Base-by-base conservation (phyloP, 768 basidiomycete species). In the Boletales sp. region DNA sequence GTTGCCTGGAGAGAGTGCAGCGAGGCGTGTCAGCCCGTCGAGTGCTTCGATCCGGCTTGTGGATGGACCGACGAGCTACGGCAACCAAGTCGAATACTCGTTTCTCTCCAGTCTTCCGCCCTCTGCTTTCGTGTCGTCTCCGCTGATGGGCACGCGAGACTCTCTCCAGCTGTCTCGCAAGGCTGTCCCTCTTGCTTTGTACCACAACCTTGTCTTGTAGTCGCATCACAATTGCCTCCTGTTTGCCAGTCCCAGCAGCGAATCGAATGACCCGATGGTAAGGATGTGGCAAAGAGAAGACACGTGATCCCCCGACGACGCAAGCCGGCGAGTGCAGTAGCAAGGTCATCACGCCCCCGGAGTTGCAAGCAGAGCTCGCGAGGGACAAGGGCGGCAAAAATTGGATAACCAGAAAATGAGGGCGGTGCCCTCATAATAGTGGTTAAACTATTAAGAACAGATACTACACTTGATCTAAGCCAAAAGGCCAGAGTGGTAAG, bases 401-500 rank as follows among this genome's bases (percentile, higher is more conserved):
- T 66, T 65, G 74, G 70, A 78, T 80, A 79, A 80, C 77, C 77
- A 78, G 63, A 63, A 57, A 76, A 76, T 72, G 69, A 69, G 68
- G 62, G 74, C 77, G 68, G 70, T 79, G 77, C 74, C 70, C 65
- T 66, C 74, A 77, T 78, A 77, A 78, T 76, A 79, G 77, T 76
- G 75, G 77, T 67, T 79, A 68, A 56, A 72, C 77, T 81, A 74
- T 75, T 74, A 78, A 72, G 78, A 81, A 82, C 80, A 82, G 81
- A 82, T 82, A 82, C 81, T 82, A 82, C 81, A 82, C 81, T 82
- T 82, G 81, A 82, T 82, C 81, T 82, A 81, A 82, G 80, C 81
- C 80, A 81, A 79, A 77, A 78, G 79, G 78, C 78, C 78, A 65
- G 57, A 56, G 54, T 62, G 56, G 57, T 55, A 46, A 62, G 29